These are phyloP conservation scores for Termitomyces heimii DNA, from an alignment of 768 basidiomycete genomes.

Conservation along the genomic window DNA sequence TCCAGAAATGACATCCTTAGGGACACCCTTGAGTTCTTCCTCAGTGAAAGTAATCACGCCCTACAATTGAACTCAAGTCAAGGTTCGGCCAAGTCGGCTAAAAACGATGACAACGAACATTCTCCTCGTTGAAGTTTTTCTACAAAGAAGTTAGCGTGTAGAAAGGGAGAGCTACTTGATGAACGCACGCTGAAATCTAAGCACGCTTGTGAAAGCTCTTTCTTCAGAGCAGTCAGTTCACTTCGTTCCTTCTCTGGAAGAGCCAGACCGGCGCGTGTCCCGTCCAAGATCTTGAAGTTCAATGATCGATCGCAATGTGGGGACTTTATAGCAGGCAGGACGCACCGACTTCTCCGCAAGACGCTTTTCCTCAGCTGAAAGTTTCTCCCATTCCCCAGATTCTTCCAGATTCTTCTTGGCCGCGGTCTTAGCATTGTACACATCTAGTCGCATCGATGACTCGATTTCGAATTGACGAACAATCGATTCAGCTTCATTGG, in stretches of 20 bases:
- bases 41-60: conserved; percentile 56
- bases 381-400: conserved; percentile 53
- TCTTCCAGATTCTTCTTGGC: conserved; percentile 65
- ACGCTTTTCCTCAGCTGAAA: conserved; percentile 63
- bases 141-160: conserved; percentile 17
- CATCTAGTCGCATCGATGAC: conserved; percentile 74
- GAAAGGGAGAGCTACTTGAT: not conserved
- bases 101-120: conserved; percentile 33
- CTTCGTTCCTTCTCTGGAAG: conserved; percentile 59
- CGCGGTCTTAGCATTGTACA: conserved; percentile 65
- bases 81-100: not conserved
- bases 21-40: conserved; percentile 77
- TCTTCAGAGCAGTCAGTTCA: conserved; percentile 57
- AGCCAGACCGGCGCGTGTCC: conserved; percentile 72
- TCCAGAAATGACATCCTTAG: conserved; percentile 72
- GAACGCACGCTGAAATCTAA: conserved; percentile 70
- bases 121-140: conserved; percentile 91
- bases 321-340: not conserved
- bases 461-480: conserved; percentile 71
- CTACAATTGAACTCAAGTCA: conserved; percentile 25
- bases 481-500: conserved; percentile 66
- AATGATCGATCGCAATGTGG: not conserved
- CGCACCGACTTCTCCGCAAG: conserved; percentile 74
- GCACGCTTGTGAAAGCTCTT: conserved; percentile 69
- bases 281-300: conserved; percentile 53